Percentiles rank a stretch among this genome's conserved stretches.
phyloP scores from a whole-genome alignment of 2,329 filamentous ascomycete genomes.

The Monilinia fructigena region DNA sequence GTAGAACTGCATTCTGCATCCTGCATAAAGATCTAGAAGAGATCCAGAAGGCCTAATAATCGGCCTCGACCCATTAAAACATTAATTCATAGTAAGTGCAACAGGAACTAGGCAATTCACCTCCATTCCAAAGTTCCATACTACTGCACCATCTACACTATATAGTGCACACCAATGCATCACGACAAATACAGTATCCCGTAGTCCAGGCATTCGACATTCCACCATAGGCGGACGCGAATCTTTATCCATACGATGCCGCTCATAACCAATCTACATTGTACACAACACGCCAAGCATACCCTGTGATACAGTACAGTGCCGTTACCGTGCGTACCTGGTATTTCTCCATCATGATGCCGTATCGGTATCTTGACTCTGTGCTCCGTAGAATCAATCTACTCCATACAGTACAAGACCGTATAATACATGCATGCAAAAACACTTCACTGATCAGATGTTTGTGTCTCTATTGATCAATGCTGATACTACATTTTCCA shows the following conservation, averaged over 20 bases:
- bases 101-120: too few relatives aligned
- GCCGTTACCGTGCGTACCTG: too few relatives aligned
- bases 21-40: background rate
- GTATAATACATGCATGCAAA: background rate
- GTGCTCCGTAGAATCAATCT: background rate
- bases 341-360: too few relatives aligned
- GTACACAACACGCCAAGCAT: background rate
- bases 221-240: too few relatives aligned
- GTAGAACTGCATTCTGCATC: slow-evolving; percentile 9
- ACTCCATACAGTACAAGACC: background rate
- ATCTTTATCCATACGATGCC: too few relatives aligned
- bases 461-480: too few relatives aligned
- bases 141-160: background rate
- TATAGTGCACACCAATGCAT: background rate
- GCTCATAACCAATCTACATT: background rate
- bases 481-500: background rate
- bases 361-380: too few relatives aligned
- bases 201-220: background rate
- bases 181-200: background rate
- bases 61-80: background rate
- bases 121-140: background rate
- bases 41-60: background rate
- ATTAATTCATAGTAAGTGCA: too few relatives aligned
- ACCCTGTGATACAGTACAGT: too few relatives aligned
- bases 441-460: background rate